Evolutionary conservation across 1,284 basidiomycete species (phyloP), one percentile per base, ranked within the genome.

Genomic region (Jaminaea rosea): DNA sequence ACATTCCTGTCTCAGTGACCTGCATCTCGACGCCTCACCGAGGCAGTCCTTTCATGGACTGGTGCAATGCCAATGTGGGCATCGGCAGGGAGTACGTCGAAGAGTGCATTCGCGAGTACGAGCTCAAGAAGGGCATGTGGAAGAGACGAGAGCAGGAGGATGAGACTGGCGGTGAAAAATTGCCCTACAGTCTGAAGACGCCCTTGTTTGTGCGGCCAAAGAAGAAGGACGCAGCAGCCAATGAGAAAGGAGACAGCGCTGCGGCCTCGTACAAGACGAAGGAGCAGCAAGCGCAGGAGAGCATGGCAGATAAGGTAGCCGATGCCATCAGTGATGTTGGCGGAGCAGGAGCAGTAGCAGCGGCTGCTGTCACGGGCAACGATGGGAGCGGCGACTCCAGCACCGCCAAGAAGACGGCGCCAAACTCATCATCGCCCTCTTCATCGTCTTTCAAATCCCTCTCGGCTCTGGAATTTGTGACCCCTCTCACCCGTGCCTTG

Each of bases 1-100:
- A 98, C 75, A 80, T 79, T 1, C 92, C 94, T 0, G 76, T 90
- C 34, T 91, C 88, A 6, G 77, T 98, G 55, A 97, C 88, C 0
- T 88, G 86, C 15, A 82, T 99, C 59, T 85, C 85, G 42, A 97
- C 94, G 0, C 94, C 94, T 15, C 94, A 99, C 75, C 82, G 87
- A 24, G 93, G 93, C 24, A 91, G 87, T 63, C 91, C 93, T 0
- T 97, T 98, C 75, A 98, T 98, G 94, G 91, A 97, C 76, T 98
- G 93, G 93, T 97, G 93, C 77, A 73, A 73, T 28, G 64, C 69
- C 46, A 73, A 73, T 50, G 67, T 73, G 23, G 70, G 70, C 9
- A 62, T 69, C 11, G 70, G 70, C 26, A 63, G 67, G 42, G 70
- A 70, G 19, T 61, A 62, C 44, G 65, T 72, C 47, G 69, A 73